Conservation (phyloP, 2,329 filamentous ascomycete species). For the Eutypella sp. region DNA sequence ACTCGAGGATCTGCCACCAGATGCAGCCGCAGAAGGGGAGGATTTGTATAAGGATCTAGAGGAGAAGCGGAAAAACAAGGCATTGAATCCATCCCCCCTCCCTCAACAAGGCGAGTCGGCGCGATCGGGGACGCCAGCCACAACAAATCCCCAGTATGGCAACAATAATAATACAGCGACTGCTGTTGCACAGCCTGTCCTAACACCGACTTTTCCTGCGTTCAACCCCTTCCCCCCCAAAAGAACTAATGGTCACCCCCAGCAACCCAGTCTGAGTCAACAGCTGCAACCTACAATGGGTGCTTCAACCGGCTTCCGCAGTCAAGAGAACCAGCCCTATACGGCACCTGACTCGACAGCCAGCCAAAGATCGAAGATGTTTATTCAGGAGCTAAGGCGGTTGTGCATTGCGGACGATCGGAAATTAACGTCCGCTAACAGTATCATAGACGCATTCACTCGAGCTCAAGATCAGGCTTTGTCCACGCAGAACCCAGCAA, state of each 20-base stretch:
- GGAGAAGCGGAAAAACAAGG: constrained; percentile 14
- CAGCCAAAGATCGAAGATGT: constrained; percentile 8
- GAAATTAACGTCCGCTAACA: too few species aligned
- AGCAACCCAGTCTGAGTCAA: neutral
- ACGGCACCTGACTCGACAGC: constrained; percentile 13
- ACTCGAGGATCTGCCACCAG: constrained; percentile 53
- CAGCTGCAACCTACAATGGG: constrained; percentile 1
- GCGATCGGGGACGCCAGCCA: too few species aligned
- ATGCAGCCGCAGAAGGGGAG: constrained; percentile 55
- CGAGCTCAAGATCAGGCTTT: too few species aligned
- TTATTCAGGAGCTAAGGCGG: too few species aligned
- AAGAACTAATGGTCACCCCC: neutral
- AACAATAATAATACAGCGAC: too few species aligned
- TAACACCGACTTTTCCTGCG: neutral
- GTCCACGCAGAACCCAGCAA: too few species aligned
- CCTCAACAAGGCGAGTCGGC: neutral
- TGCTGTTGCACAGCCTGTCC: neutral
- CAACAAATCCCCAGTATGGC: too few species aligned
- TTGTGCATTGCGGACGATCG: too few species aligned
- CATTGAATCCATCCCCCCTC: neutral
- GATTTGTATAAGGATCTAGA: constrained; percentile 25
- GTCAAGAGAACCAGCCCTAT: constrained; percentile 12
- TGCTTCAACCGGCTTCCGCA: constrained; percentile 8
- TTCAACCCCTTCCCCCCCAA: neutral
- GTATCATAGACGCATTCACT: too few species aligned